Percentiles rank a stretch among this genome's conserved stretches.
phyloP scores from a whole-genome alignment of 192 early-diverging fungal species.

The Funneliformis geosporum region DNA sequence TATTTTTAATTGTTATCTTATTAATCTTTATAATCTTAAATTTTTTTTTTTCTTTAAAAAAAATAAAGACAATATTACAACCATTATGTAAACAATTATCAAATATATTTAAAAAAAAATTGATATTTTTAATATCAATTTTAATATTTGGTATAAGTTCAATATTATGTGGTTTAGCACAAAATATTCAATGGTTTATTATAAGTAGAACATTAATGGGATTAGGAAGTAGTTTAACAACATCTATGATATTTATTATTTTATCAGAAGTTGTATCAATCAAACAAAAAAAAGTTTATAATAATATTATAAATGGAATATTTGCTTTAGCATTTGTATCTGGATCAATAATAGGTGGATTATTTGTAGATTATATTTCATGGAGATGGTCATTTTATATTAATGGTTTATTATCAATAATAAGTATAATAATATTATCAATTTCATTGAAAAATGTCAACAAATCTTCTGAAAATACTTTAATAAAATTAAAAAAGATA shows the following conservation, averaged over 20 bases:
- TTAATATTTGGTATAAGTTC: conserved; percentile 40
- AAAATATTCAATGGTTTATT: conserved; percentile 49
- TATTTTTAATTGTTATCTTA: background rate
- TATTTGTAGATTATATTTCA: conserved; percentile 38
- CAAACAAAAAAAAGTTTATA: conserved; percentile 57
- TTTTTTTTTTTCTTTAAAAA: background rate
- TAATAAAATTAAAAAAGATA: background rate
- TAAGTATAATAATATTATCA: conserved; percentile 30
- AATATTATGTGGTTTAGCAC: conserved; percentile 40
- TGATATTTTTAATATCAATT: conserved; percentile 37
- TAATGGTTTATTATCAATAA: conserved; percentile 33
- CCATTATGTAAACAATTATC: conserved; percentile 18
- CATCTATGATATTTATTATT: conserved; percentile 62
- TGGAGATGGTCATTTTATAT: conserved; percentile 52
- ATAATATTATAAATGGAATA: conserved; percentile 54
- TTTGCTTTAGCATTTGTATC: conserved; percentile 57
- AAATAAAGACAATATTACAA: conserved; percentile 6
- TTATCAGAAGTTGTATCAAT: conserved; percentile 63
- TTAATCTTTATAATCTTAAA: background rate
- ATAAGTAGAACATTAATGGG: conserved; percentile 57
- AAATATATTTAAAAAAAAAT: conserved; percentile 35
- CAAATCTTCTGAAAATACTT: background rate
- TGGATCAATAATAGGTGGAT: conserved; percentile 45
- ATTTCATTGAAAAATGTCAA: conserved; percentile 26
- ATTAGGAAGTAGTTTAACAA: conserved; percentile 57